A percentile compares a stretch with the other conserved stretches of the same genome.
Evolutionary conservation across 2,329 filamentous ascomycete species (phyloP).

Genomic region (Sclerotiophoma versabilis): DNA sequence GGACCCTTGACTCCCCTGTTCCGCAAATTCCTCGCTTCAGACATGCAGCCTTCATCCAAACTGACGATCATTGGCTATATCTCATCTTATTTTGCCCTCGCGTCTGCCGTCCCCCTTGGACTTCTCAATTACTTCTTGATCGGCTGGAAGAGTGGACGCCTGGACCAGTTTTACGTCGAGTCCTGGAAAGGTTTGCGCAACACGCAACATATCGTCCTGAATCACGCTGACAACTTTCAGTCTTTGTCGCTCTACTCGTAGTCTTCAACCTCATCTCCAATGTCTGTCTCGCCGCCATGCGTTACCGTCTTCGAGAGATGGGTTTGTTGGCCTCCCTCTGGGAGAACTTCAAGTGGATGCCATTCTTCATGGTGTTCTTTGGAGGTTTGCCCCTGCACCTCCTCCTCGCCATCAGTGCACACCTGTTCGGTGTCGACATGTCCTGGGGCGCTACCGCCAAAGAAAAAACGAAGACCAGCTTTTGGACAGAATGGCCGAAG

Average conservation of each 20-base stretch:
- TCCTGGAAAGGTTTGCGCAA: constrained; percentile 63
- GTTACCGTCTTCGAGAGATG: constrained; percentile 66
- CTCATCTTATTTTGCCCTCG: constrained; percentile 76
- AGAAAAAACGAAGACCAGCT: constrained; percentile 81
- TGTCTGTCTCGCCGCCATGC: constrained; percentile 66
- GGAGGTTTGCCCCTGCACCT: constrained; percentile 78
- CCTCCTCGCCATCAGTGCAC: constrained; percentile 60
- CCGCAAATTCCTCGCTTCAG: constrained; percentile 64
- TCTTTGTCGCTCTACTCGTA: constrained; percentile 68
- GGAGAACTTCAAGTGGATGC: constrained; percentile 68
- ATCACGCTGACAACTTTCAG: constrained; percentile 75
- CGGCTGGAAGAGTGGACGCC: constrained; percentile 73
- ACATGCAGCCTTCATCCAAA: constrained; percentile 71
- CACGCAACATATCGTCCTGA: constrained; percentile 58
- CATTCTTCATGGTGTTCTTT: constrained; percentile 76
- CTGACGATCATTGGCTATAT: constrained; percentile 75
- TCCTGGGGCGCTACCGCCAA: constrained; percentile 85
- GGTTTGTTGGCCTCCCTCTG: constrained; percentile 49
- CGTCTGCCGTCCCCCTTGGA: constrained; percentile 68
- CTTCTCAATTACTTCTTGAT: constrained; percentile 72
- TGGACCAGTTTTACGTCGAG: constrained; percentile 80
- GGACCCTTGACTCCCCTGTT: constrained; percentile 73
- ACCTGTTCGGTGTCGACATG: constrained; percentile 81
- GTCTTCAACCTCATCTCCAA: constrained; percentile 71
- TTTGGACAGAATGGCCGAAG: constrained; percentile 83